Conservation (phyloP, 2,329 filamentous ascomycete genomes). For the Ceratocystis smalleyi region DNA sequence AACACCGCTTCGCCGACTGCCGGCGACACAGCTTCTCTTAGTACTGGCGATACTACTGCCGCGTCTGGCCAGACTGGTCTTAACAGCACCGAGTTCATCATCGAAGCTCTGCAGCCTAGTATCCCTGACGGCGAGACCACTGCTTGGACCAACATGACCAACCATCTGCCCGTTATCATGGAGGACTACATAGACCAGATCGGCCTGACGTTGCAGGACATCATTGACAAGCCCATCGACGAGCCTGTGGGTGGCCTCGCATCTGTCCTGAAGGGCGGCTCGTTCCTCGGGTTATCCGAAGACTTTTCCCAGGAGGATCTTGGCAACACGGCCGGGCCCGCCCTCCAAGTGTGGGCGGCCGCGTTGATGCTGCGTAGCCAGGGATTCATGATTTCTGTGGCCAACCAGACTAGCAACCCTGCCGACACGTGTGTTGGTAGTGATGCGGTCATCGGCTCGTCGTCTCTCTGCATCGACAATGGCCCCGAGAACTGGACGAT, state of each 20-base stretch:
- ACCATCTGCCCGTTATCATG: constrained; percentile 7
- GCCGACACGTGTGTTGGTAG: constrained; percentile 5
- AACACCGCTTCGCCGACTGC: neutral
- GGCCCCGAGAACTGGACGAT: constrained; percentile 2
- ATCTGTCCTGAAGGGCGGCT: constrained; percentile 10
- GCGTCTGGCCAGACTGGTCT: neutral
- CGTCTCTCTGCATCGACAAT: constrained; percentile 11
- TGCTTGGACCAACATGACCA: constrained; percentile 7
- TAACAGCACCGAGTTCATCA: neutral
- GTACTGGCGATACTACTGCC: neutral
- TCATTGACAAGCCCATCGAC: constrained; percentile 16
- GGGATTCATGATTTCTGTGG: constrained; percentile 12
- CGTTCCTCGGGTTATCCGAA: constrained; percentile 16
- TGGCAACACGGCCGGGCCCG: constrained; percentile 1
- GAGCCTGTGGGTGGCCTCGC: constrained; percentile 14
- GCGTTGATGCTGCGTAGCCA: constrained; percentile 16
- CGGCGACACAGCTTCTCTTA: neutral
- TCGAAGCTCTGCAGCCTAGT: neutral
- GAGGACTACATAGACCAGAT: constrained; percentile 12
- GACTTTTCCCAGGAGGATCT: constrained; percentile 18
- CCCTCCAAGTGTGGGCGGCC: constrained; percentile 11
- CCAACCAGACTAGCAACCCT: neutral
- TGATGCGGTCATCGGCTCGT: constrained; percentile 4
- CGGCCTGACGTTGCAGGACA: constrained; percentile 9
- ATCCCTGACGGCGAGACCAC: neutral